Conservation (phyloP, 2,329 filamentous ascomycete genomes). For the Monosporascus sp. region DNA sequence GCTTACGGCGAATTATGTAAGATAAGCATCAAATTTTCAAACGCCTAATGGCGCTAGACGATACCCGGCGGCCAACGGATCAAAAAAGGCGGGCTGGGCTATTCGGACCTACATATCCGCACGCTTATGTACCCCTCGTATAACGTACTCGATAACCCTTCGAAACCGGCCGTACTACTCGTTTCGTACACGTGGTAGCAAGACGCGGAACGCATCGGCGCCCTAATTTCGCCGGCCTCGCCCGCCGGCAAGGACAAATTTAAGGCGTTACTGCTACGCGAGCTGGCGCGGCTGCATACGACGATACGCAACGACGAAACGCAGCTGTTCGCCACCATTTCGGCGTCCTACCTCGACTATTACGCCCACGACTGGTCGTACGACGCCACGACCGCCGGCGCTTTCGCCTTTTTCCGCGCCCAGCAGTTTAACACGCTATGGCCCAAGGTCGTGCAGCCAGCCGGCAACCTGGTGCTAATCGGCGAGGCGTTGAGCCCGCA, state of each 20-base stretch:
- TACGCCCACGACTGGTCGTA: slow-evolving; percentile 26
- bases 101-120: slow-evolving; percentile 27
- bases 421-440: slow-evolving; percentile 26
- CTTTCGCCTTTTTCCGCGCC: slow-evolving; percentile 30
- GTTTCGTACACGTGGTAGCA: slow-evolving; percentile 32
- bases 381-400: slow-evolving; percentile 23
- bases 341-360: slow-evolving; percentile 16
- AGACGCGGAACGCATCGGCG: slow-evolving; percentile 28
- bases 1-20: slow-evolving; percentile 27
- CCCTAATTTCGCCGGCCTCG: slow-evolving; percentile 11
- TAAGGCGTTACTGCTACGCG: slow-evolving; percentile 20
- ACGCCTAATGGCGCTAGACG: slow-evolving; percentile 27
- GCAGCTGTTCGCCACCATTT: slow-evolving; percentile 1
- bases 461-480: slow-evolving; percentile 20
- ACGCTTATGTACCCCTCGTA: slow-evolving; percentile 33
- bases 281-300: slow-evolving; percentile 24
- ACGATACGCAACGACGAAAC: not conserved
- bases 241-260: slow-evolving; percentile 16
- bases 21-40: slow-evolving; percentile 30
- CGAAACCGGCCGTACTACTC: slow-evolving; percentile 27
- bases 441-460: slow-evolving; percentile 19
- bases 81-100: slow-evolving; percentile 22
- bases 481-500: slow-evolving; percentile 26
- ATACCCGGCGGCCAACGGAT: slow-evolving; percentile 10
- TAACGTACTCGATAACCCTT: slow-evolving; percentile 19